These are phyloP conservation scores for Angophora floribunda DNA, from an alignment of 345 rosid species.

Conservation along the genomic window DNA sequence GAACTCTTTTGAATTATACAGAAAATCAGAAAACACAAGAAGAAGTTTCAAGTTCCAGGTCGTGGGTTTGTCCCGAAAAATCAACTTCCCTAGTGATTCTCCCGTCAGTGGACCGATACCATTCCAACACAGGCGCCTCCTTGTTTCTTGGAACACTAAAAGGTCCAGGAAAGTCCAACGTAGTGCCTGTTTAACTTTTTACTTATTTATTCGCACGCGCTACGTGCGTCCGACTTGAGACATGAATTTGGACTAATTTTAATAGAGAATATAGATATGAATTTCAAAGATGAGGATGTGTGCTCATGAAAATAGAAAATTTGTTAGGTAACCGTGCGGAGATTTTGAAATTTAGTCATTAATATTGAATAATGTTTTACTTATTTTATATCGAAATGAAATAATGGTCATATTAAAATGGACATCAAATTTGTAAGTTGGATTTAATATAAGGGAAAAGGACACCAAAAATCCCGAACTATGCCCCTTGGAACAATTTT, in stretches of 20 bases:
- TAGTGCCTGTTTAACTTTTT: neutral
- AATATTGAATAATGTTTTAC: neutral
- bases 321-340: neutral
- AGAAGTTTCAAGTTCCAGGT: neutral
- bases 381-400: too few species aligned
- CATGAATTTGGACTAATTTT: too few species aligned
- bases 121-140: neutral
- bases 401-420: neutral
- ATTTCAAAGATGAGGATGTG: neutral
- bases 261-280: neutral
- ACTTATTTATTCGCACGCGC: neutral
- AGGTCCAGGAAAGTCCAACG: neutral
- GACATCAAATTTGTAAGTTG: neutral
- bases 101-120: neutral
- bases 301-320: neutral
- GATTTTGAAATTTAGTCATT: neutral
- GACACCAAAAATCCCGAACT: too few species aligned
- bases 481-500: too few species aligned
- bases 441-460: neutral
- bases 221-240: neutral
- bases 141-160: neutral
- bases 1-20: neutral
- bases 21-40: neutral
- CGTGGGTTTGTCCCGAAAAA: neutral
- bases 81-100: neutral